Base-by-base conservation (phyloP, 208 protist genomes). In the Leishmania major region DNA sequence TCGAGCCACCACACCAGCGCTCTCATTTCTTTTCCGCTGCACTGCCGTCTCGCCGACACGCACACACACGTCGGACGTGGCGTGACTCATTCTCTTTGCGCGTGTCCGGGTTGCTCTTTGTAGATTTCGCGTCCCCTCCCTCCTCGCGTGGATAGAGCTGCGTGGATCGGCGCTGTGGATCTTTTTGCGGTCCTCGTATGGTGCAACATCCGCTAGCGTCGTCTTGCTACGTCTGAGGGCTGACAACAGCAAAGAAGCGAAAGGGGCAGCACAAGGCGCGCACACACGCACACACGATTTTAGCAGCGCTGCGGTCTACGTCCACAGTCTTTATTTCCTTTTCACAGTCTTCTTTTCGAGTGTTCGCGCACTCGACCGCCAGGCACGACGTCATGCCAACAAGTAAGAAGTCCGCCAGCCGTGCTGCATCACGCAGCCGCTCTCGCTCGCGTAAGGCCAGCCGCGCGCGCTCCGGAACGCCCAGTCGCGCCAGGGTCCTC, bases 321-420 rank as follows among this genome's bases (percentile, higher is more conserved):
- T 11, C 17, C 28, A 40, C 49, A 75, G 35, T 25, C 35, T 49
- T 35, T 40, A n/a, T 64, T 22, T n/a, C 25, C 11, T 47, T 77
- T 31, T 53, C n/a, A 19, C 28, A 35, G 10, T 66, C 37, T 67
- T 45, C 37, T 19, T 59, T 17, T 67, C 10, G 3, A 3, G 22
- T 35, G 13, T 13, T 53, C 11, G 49, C 6, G 43, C 25, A 73
- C 28, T 19, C 25, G 19, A 51, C 17, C 31, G 31, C 45, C 45
- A 45, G 5, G n/a, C 7, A 73, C 17, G 37, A 19, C 25, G 31
- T 51, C 35, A 94, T 94, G 90, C 73, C 90, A 10, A 72, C 82
- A 31, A 90, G 86, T 75, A 86, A 84, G 81, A 78, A 83, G 67
- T 81, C 89, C 43, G 81, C 82, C 66, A 90, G 84, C 82, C 82